phyloP scores from a whole-genome alignment of 2,329 filamentous ascomycete species.

The Lachnellula suecica region DNA sequence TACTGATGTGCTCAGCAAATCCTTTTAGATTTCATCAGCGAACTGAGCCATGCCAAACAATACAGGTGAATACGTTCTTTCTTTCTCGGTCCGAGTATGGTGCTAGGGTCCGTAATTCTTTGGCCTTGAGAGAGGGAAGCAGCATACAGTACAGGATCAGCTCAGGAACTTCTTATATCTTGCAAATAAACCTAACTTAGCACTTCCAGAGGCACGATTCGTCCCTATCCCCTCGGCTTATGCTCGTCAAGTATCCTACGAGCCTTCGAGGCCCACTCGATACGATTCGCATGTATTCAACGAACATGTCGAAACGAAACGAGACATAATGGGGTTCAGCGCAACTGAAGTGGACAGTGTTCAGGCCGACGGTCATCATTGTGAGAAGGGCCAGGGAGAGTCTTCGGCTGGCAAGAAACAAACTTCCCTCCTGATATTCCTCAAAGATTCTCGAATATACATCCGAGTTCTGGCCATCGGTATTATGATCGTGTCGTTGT shows the following conservation, averaged over 20 bases:
- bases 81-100: too few relatives aligned
- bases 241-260: conserved; percentile 15
- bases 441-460: conserved; percentile 4
- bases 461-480: conserved; percentile 18
- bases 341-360: not conserved
- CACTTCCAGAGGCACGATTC: too few relatives aligned
- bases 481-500: conserved; percentile 18
- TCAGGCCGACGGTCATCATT: not conserved
- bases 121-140: too few relatives aligned
- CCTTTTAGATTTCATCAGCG: too few relatives aligned
- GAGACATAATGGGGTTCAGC: not conserved
- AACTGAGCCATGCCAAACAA: too few relatives aligned
- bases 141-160: too few relatives aligned
- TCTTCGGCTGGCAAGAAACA: not conserved
- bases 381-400: not conserved
- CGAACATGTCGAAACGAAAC: not conserved
- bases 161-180: too few relatives aligned
- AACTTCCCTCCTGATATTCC: conserved; percentile 5
- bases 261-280: not conserved
- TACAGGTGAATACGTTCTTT: too few relatives aligned
- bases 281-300: not conserved
- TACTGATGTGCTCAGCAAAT: too few relatives aligned
- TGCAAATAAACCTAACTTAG: too few relatives aligned
- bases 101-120: too few relatives aligned
- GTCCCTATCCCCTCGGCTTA: conserved; percentile 14